Evolutionary conservation across 148 eudicot species (phyloP).

Genomic region (Diospyros kaki): DNA sequence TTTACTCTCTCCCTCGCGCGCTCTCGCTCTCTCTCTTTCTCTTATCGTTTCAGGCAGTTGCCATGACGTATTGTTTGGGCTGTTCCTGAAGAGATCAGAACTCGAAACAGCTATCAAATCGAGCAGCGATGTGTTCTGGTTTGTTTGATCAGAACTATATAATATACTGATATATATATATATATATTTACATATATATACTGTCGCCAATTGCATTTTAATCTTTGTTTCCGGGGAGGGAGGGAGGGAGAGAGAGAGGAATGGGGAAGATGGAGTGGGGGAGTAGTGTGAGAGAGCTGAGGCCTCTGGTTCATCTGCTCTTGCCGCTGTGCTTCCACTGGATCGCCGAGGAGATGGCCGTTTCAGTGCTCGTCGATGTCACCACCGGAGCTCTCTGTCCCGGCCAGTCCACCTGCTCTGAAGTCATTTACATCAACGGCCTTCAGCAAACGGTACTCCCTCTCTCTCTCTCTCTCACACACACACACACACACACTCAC

Average conservation of each 20-base stretch:
- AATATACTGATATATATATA: no score
- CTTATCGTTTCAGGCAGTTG: no score
- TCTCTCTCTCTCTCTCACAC: slow-evolving; percentile 1
- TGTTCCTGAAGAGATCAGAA: no score
- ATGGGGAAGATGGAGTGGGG: slow-evolving; percentile 3
- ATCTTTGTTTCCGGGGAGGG: no score
- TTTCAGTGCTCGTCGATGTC: slow-evolving; percentile 75
- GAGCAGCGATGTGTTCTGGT: no score
- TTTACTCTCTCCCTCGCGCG: no score
- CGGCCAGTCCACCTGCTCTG: slow-evolving; percentile 42
- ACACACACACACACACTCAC: no score
- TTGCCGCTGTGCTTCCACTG: slow-evolving; percentile 67
- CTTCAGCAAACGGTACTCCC: slow-evolving; percentile 67
- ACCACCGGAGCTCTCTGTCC: slow-evolving; percentile 77
- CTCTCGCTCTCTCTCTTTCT: no score
- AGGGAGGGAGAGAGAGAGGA: neutral
- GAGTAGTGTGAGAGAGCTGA: slow-evolving; percentile 36
- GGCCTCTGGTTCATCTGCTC: slow-evolving; percentile 48
- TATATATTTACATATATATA: neutral
- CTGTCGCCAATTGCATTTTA: no score
- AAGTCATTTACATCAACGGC: slow-evolving; percentile 81
- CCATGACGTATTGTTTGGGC: no score
- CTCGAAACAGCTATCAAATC: no score
- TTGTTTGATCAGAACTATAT: no score
- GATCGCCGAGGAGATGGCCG: slow-evolving; percentile 88